phyloP scores from a whole-genome alignment of 1,284 basidiomycete species.

The Boletus mariae region DNA sequence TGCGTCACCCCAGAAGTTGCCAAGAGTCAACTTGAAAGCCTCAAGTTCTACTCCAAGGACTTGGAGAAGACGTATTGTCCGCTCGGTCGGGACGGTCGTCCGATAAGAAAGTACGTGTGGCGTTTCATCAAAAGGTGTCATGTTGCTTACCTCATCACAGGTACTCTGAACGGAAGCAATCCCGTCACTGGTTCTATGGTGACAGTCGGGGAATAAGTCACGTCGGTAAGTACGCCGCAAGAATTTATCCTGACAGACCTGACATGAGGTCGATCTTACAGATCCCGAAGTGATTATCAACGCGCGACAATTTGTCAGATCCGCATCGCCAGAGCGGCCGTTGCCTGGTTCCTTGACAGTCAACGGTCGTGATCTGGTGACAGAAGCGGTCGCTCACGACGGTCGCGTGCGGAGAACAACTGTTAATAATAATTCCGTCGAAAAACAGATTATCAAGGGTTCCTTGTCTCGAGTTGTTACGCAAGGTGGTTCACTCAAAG shows the following conservation, averaged over 20 bases:
- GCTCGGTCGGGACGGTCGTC: constrained; percentile 52
- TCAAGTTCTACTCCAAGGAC: constrained; percentile 46
- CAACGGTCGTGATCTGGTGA: constrained; percentile 35
- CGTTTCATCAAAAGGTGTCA: not conserved
- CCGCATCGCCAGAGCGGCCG: constrained; percentile 27
- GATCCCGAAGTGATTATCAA: constrained; percentile 25
- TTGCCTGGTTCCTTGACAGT: constrained; percentile 25
- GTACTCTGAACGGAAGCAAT: constrained; percentile 49
- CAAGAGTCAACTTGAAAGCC: constrained; percentile 47
- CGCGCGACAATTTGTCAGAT: constrained; percentile 23
- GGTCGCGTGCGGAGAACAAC: constrained; percentile 41
- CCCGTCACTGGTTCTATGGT: constrained; percentile 66
- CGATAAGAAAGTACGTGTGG: constrained; percentile 54
- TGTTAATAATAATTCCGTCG: constrained; percentile 38
- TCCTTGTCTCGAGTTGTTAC: constrained; percentile 52
- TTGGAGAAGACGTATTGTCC: constrained; percentile 53
- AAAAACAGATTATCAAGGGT: constrained; percentile 52
- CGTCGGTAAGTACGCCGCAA: constrained; percentile 39
- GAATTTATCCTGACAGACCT: not conserved
- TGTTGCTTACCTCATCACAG: constrained; percentile 24
- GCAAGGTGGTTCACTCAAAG: constrained; percentile 22
- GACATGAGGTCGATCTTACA: constrained; percentile 7
- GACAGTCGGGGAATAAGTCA: constrained; percentile 55
- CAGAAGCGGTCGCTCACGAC: constrained; percentile 37
- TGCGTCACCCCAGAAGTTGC: constrained; percentile 52